A percentile compares a stretch with the other conserved stretches of the same genome.
These are phyloP conservation scores for Chrysoporthe austroafricana DNA, from an alignment of 2,329 filamentous ascomycete species.

Conservation along the genomic window DNA sequence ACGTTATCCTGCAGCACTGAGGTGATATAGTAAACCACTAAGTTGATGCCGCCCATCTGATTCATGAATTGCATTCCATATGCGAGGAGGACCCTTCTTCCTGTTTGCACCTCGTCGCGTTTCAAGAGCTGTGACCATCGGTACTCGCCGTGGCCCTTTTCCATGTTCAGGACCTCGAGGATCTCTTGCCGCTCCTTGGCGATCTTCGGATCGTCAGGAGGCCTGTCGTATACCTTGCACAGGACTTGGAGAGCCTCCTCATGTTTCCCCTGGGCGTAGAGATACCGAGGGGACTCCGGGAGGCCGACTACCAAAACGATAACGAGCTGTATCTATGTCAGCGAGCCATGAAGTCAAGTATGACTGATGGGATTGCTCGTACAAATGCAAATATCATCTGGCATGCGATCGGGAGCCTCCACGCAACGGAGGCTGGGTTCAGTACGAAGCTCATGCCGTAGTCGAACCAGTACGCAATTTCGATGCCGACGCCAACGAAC, in stretches of 20 bases:
- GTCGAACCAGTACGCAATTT: constrained; percentile 39
- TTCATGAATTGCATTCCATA: constrained; percentile 55
- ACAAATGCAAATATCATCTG: constrained; percentile 39
- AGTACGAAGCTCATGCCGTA: constrained; percentile 37
- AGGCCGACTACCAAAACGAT: constrained; percentile 36
- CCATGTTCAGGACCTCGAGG: constrained; percentile 36
- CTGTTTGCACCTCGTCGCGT: constrained; percentile 46
- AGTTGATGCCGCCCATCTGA: constrained; percentile 53
- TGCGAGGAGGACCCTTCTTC: constrained; percentile 49
- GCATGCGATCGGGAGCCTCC: constrained; percentile 39
- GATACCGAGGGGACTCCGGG: constrained; percentile 37
- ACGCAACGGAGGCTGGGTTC: constrained; percentile 34
- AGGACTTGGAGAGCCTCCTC: constrained; percentile 38
- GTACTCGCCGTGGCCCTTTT: constrained; percentile 36
- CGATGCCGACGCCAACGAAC: constrained; percentile 35
- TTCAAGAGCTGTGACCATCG: constrained; percentile 47
- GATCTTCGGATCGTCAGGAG: constrained; percentile 43
- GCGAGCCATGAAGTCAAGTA: neutral
- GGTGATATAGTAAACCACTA: constrained; percentile 44
- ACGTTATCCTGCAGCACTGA: constrained; percentile 41
- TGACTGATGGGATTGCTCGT: neutral
- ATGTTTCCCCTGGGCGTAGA: constrained; percentile 34
- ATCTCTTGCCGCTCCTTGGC: constrained; percentile 45
- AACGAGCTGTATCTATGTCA: constrained; percentile 23
- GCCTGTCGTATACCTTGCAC: constrained; percentile 45